A percentile compares a stretch with the other conserved stretches of the same genome.
These are phyloP conservation scores for Phaffia rhodozyma DNA, from an alignment of 1,284 basidiomycete species.

Conservation along the genomic window DNA sequence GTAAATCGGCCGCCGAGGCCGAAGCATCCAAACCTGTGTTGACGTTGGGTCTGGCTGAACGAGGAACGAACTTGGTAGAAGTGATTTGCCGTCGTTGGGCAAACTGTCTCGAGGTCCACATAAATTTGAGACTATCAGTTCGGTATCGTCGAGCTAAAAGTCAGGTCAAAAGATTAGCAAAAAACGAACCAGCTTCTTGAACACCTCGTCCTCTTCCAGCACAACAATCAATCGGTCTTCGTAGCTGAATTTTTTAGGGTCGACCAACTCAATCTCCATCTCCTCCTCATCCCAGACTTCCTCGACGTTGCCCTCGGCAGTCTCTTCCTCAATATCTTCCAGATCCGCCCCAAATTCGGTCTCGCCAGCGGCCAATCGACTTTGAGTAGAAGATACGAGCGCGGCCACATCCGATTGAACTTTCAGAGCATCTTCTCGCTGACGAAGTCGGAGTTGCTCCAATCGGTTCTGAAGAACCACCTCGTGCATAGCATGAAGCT, in stretches of 20 bases:
- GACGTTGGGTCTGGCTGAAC: constrained; percentile 40
- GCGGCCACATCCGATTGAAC: constrained; percentile 84
- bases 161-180: background rate
- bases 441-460: constrained; percentile 86
- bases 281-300: constrained; percentile 50
- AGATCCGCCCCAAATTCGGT: constrained; percentile 34
- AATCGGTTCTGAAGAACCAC: constrained; percentile 89
- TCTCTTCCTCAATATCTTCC: constrained; percentile 38
- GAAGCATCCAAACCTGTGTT: constrained; percentile 41
- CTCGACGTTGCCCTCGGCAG: constrained; percentile 39
- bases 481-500: constrained; percentile 83
- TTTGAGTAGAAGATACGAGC: constrained; percentile 45
- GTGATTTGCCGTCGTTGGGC: constrained; percentile 63
- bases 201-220: constrained; percentile 54
- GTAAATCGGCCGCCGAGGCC: constrained; percentile 62
- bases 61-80: constrained; percentile 71
- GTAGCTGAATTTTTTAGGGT: constrained; percentile 53
- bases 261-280: constrained; percentile 67
- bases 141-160: constrained; percentile 9
- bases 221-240: constrained; percentile 72
- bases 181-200: constrained; percentile 47
- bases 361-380: constrained; percentile 37
- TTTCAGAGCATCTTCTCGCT: constrained; percentile 84
- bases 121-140: background rate
- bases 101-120: constrained; percentile 41